Conservation (phyloP, 768 basidiomycete species). For the Pleurotus djamor region DNA sequence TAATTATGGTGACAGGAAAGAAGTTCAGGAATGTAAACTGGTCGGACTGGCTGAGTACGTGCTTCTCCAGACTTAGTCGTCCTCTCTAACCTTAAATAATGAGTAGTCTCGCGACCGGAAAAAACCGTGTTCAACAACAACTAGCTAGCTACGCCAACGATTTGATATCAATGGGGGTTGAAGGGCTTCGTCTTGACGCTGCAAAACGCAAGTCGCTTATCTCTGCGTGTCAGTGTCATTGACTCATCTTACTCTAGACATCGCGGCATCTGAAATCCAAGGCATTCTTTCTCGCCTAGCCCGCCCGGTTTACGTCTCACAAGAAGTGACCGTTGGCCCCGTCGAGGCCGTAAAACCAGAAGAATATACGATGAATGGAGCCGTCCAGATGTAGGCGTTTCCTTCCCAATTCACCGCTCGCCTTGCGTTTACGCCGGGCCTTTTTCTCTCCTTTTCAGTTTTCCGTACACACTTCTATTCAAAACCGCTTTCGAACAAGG, state of each 20-base stretch:
- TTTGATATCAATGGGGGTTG: slow-evolving; percentile 56
- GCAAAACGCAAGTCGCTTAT: slow-evolving; percentile 49
- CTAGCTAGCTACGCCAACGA: slow-evolving; percentile 61
- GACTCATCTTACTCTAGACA: neutral
- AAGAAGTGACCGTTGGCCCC: neutral
- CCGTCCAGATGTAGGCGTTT: neutral
- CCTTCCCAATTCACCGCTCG: neutral
- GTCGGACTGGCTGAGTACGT: too few species aligned
- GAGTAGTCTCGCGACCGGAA: slow-evolving; percentile 57
- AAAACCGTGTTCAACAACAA: slow-evolving; percentile 48
- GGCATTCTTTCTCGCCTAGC: neutral
- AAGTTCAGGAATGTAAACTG: too few species aligned
- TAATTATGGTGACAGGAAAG: too few species aligned
- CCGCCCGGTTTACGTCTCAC: neutral
- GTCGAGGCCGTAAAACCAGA: neutral
- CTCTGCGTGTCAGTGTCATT: neutral
- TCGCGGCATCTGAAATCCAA: neutral
- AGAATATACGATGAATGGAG: neutral
- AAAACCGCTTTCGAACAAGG: neutral
- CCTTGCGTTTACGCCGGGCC: neutral
- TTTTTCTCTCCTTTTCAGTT: neutral
- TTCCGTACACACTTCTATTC: neutral
- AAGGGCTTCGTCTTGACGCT: slow-evolving; percentile 63
- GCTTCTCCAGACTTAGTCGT: too few species aligned
- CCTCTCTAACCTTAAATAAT: too few species aligned